Percentiles rank a stretch among this genome's conserved stretches.
These are phyloP conservation scores for Fragaria ananassa DNA, from an alignment of 306 rosid species.

Conservation along the genomic window DNA sequence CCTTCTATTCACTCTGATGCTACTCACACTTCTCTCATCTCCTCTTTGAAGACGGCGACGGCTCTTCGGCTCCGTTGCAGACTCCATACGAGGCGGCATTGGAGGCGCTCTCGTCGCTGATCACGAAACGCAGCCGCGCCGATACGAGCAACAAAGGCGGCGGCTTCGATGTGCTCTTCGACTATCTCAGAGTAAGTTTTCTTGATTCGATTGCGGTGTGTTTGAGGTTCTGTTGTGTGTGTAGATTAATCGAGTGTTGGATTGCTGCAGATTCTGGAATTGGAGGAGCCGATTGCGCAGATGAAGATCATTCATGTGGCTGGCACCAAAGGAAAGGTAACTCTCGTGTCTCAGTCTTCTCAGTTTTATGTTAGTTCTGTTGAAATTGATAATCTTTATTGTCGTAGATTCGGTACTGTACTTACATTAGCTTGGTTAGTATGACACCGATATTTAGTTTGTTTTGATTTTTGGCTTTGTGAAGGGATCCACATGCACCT, in stretches of 20 bases:
- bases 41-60: slow-evolving; percentile 37
- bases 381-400: background rate
- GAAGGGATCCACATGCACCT: slow-evolving; percentile 95
- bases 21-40: background rate
- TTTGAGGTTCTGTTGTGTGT: background rate
- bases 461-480: slow-evolving; percentile 13
- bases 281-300: slow-evolving; percentile 70
- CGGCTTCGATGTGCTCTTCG: slow-evolving; percentile 54
- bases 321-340: slow-evolving; percentile 98
- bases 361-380: background rate
- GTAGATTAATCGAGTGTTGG: background rate
- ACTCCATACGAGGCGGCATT: slow-evolving; percentile 72
- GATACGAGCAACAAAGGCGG: slow-evolving; percentile 72
- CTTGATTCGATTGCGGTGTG: slow-evolving; percentile 1
- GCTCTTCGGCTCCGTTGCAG: slow-evolving; percentile 17
- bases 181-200: slow-evolving; percentile 56
- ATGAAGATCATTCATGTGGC: slow-evolving; percentile 96
- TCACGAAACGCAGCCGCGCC: slow-evolving; percentile 74
- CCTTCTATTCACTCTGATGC: background rate
- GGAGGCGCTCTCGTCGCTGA: slow-evolving; percentile 77
- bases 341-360: background rate
- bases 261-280: slow-evolving; percentile 61
- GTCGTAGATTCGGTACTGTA: background rate
- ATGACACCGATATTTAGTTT: slow-evolving; percentile 14
- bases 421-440: background rate